Base-by-base conservation (phyloP, 73 alveolate species). In the Tetrahymena borealis region DNA sequence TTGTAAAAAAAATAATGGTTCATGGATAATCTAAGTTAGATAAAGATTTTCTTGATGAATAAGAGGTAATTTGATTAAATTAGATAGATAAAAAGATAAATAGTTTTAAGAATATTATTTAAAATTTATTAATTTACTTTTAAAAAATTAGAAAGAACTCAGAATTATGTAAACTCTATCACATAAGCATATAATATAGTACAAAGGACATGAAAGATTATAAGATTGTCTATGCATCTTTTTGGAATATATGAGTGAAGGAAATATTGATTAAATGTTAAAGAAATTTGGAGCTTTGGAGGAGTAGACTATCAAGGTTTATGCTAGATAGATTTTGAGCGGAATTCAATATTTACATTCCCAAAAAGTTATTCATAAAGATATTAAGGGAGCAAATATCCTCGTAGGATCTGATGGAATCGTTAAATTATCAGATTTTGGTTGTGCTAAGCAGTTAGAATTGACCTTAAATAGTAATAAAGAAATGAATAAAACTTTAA, bases 361-460 rank as follows among this genome's bases (percentile, higher is more conserved):
- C 11, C 20, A 91, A 40, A 60, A 95, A 16, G 95, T 95, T 16
- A 96, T 98, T 40, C 99, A 98, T 94, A 91, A 99, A 85, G 99
- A 98, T 96, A 95, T 98, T 37, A 98, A 98, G 94, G 98, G 98
- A 2, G 98, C 99, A 8, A 98, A 98, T 95, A 96, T 98, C 31
- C 95, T 98, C 79, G 90, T 97, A 40, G 97, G 97, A 24, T 93
- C 95, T 38, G 95, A 94, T 90, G 99, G 99, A 6, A 94, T 94
- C 15, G 94, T 97, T 78, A 94, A 98, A 40, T 60, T 98, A 77
- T 98, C 99, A n/a, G 99, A 98, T 96, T 98, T 97, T 95, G 99
- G 99, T 1, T 92, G 95, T 11, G 91, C 96, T 31, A 94, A 94
- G 40, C 85, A 79, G 11, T 79, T 79, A 85, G 95, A 93, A 38